These are phyloP conservation scores for Pythium aphanidermatum DNA, from an alignment of 352 stramenopile species.

Conservation along the genomic window DNA sequence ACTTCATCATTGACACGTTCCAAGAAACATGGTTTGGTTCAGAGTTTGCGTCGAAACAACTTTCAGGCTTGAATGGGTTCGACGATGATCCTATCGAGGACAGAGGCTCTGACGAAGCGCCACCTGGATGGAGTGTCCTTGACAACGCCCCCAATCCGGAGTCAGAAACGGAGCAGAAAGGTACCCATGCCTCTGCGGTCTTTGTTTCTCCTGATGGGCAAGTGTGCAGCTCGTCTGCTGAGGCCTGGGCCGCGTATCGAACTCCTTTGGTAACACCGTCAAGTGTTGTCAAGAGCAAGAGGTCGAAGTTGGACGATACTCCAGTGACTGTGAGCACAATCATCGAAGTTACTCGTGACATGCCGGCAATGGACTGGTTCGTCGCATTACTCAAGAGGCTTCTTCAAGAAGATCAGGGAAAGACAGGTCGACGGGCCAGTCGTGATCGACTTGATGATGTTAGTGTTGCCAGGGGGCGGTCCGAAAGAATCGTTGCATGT, in stretches of 20 bases:
- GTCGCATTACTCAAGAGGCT: slow-evolving; percentile 58
- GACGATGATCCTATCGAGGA: slow-evolving; percentile 16
- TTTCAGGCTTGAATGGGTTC: slow-evolving; percentile 34
- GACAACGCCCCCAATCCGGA: neutral
- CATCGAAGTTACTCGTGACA: slow-evolving; percentile 69
- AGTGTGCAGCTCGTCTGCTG: slow-evolving; percentile 34
- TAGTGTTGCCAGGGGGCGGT: slow-evolving; percentile 39
- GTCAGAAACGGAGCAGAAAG: neutral
- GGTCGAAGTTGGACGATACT: slow-evolving; percentile 56
- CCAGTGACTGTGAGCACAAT: slow-evolving; percentile 57
- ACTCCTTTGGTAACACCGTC: slow-evolving; percentile 48
- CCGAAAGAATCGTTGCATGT: slow-evolving; percentile 56
- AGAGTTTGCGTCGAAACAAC: slow-evolving; percentile 37
- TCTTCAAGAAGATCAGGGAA: slow-evolving; percentile 25
- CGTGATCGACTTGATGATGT: slow-evolving; percentile 48
- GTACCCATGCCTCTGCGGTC: slow-evolving; percentile 3
- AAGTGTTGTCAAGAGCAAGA: slow-evolving; percentile 58
- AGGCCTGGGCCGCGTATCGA: slow-evolving; percentile 58
- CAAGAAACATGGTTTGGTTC: slow-evolving; percentile 83
- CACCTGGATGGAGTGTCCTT: slow-evolving; percentile 45
- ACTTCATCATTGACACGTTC: slow-evolving; percentile 82
- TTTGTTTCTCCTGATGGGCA: slow-evolving; percentile 62
- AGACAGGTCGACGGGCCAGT: slow-evolving; percentile 13
- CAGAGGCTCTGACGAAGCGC: slow-evolving; percentile 18
- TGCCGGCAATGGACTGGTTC: slow-evolving; percentile 71